Evolutionary conservation across 2,329 filamentous ascomycete genomes (phyloP), one percentile per base, ranked within the genome.

Genomic region (Aspergillus amoenus): DNA sequence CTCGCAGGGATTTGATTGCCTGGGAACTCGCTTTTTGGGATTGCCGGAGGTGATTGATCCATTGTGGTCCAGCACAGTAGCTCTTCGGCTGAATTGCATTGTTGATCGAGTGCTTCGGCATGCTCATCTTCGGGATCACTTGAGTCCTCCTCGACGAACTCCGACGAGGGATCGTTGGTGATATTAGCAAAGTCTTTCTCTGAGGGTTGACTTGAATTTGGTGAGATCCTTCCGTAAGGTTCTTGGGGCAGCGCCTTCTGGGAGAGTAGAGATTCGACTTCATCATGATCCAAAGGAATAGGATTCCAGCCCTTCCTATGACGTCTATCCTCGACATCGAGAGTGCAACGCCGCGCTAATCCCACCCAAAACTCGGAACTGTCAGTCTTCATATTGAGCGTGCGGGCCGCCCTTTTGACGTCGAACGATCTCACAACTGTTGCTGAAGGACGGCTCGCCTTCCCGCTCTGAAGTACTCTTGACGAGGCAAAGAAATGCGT

Each of bases 401-500:
- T 73, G 11, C 82, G 75, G 13, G 84, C 65, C 18, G 86, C 84
- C 12, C 83, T 76, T 34, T 70, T 68, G 0, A 88, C 82, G 67
- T 87, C 84, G 52, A 78, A 68, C 24, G 60, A 66, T 56, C 72
- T 78, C 12, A 84, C 72, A 1, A 72, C 58, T 7, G 68, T 72
- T 7, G 63, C 63, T 37, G 68, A 71, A 2, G 58, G 62, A 60
- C 70, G 64, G 32, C 65, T 69, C 54, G 57, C 66, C 66, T 57
- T 66, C 39, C 70, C 70, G 64, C 70, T 74, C 39, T 85, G 79
- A 52, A 86, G 81, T 22, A 91, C 74, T 42, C 91, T 82, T 2
- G 88, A 88, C 69, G 84, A 82, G n/a, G 88, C 84, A 57, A 91
- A 83, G 65, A 88, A 89, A 0, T 94, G 75, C 0, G 85, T 79